Conservation (phyloP, 2,329 filamentous ascomycete species). For the Colletotrichum liriopes region DNA sequence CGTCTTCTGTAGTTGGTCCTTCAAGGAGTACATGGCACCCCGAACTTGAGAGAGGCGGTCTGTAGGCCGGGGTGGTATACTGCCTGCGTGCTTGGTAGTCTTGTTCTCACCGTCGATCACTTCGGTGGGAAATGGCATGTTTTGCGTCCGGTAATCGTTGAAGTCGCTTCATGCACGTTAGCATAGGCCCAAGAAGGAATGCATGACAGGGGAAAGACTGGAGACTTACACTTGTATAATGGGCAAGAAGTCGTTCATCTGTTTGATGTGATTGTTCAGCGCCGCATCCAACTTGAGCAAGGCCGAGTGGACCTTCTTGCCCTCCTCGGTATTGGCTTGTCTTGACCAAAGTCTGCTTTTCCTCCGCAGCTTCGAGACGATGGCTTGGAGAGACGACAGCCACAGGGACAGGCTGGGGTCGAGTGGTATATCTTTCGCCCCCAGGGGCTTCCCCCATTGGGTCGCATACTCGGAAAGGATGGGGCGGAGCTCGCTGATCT, state of each 20-base stretch:
- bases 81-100: not conserved
- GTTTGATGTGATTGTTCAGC: conserved; percentile 33
- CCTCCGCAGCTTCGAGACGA: conserved; percentile 42
- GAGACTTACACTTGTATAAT: conserved; percentile 44
- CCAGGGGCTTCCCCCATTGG: conserved; percentile 29
- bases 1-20: conserved; percentile 46
- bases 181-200: not conserved
- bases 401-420: conserved; percentile 46
- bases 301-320: conserved; percentile 6
- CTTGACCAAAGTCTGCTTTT: not conserved
- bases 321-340: not conserved
- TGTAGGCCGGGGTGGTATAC: not conserved
- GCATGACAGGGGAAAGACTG: not conserved
- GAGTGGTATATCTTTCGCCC: conserved; percentile 40
- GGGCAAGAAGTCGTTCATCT: conserved; percentile 46
- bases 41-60: conserved; percentile 41
- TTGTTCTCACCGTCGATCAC: not conserved
- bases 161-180: conserved; percentile 44
- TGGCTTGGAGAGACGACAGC: conserved; percentile 43
- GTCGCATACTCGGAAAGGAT: conserved; percentile 46
- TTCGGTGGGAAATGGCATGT: not conserved
- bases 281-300: conserved; percentile 18
- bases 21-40: conserved; percentile 46
- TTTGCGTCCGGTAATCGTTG: conserved; percentile 43
- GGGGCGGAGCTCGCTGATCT: conserved; percentile 43